Base-by-base conservation (phyloP, 345 rosid species). In the Euphorbia lathyris region DNA sequence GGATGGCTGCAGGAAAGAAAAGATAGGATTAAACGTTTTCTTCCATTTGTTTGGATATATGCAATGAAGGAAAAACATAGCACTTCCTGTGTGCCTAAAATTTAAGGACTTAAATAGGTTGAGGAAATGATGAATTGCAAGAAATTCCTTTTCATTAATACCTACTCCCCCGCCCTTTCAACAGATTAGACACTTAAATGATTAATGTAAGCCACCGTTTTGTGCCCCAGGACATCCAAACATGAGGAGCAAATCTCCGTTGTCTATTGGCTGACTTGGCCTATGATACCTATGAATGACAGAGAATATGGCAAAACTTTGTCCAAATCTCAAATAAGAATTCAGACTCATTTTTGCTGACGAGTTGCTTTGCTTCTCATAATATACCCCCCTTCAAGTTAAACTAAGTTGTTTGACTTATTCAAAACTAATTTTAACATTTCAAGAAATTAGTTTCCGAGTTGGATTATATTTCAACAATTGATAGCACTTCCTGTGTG, bases 11-110 rank as follows among this genome's bases (percentile, higher is more conserved):
- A 67, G 70, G 50, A 47, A n/a, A 52, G 30, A 66, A 68, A 20
- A 36, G 38, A 17, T 16, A 4, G 61, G 61, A 13, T 12, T 45
- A 45, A 14, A 36, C 11, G 5, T 48, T 53, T 67, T 22, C 26
- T 30, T 52, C 50, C 61, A 56, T 57, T 9, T 40, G 25, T 55
- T 56, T 55, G 63, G 40, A 56, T 42, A 66, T 51, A 55, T 23
- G 13, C 32, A 13, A 13, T 6, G 0, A 29, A 36, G 61, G 29
- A n/a, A 30, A 43, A 66, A 13, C 7, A 4, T 48, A 2, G 3
- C 56, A 3, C 23, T 26, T 64, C 32, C 48, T 19, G 38, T 2
- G 7, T n/a, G 22, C 12, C 23, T 20, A 10, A 14, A n/a, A 52
- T 67, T 22, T 32, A 11, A 67, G 8, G 47, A 3, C 22, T 47